A percentile compares a stretch with the other conserved stretches of the same genome.
phyloP scores from a whole-genome alignment of 805 yeast genomes.

The Priceomyces castillae region DNA sequence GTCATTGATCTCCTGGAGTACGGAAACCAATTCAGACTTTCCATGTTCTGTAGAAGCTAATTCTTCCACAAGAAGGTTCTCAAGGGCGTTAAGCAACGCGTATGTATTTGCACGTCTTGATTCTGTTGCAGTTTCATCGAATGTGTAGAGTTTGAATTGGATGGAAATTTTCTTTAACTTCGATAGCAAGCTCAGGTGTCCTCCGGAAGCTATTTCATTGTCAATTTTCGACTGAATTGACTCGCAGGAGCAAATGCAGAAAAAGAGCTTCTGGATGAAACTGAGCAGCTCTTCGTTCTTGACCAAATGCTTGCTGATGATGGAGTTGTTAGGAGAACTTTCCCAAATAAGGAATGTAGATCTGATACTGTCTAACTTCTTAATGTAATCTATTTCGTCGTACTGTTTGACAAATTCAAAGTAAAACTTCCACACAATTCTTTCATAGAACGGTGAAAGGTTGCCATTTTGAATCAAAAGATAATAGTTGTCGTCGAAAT shows the following conservation, averaged over 20 bases:
- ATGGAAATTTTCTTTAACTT: constrained; percentile 30
- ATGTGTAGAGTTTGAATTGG: constrained; percentile 25
- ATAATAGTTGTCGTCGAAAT: constrained; percentile 22
- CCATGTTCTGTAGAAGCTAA: constrained; percentile 4
- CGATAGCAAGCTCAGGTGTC: constrained; percentile 20
- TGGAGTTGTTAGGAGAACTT: constrained; percentile 19
- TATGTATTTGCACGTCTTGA: constrained; percentile 28
- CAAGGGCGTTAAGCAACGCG: constrained; percentile 13
- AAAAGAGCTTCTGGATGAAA: constrained; percentile 24
- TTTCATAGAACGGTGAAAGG: constrained; percentile 36
- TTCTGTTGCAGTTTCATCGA: constrained; percentile 19
- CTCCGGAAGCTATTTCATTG: constrained; percentile 3
- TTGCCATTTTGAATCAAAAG: constrained; percentile 20
- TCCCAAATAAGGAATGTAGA: constrained; percentile 41
- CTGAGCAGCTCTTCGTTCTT: constrained; percentile 16
- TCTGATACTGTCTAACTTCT: constrained; percentile 17
- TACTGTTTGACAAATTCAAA: constrained; percentile 27
- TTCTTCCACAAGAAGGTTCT: constrained; percentile 12
- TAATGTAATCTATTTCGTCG: constrained; percentile 23
- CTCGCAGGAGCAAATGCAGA: constrained; percentile 18
- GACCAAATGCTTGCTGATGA: constrained; percentile 16
- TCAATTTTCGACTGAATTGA: constrained; percentile 14
- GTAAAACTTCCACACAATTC: constrained; percentile 41
- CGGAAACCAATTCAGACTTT: constrained; percentile 6
- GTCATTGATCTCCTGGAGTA: constrained; percentile 9